Evolutionary conservation across 2,329 filamentous ascomycete species (phyloP).

Genomic region (Diaporthe sp.): DNA sequence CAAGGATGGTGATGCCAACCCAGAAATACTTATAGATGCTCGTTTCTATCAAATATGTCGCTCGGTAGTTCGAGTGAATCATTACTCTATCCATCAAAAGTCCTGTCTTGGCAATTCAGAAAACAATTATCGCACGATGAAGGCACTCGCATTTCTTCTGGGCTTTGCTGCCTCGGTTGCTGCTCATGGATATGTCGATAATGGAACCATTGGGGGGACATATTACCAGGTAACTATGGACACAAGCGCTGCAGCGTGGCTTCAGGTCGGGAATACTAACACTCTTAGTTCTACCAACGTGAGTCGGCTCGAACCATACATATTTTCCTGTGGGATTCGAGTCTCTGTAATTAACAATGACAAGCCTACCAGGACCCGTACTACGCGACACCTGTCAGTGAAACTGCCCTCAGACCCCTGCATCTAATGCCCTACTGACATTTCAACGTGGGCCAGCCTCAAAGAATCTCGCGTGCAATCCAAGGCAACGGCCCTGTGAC

Average conservation of each 20-base stretch:
- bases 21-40: slow-evolving; percentile 9
- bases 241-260: not conserved
- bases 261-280: not conserved
- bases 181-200: slow-evolving; percentile 31
- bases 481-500: slow-evolving; percentile 68
- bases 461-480: slow-evolving; percentile 67
- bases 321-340: not conserved
- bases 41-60: not conserved
- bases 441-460: slow-evolving; percentile 42
- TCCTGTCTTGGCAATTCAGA: not conserved
- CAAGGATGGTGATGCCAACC: not conserved
- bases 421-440: not conserved
- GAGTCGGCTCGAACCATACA: not conserved
- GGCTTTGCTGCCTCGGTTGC: slow-evolving; percentile 8
- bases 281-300: slow-evolving; percentile 29
- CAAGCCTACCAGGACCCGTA: slow-evolving; percentile 25
- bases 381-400: slow-evolving; percentile 2
- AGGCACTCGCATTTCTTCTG: slow-evolving; percentile 2
- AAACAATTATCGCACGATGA: not conserved
- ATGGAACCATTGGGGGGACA: slow-evolving; percentile 26
- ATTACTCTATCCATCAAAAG: not conserved
- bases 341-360: not conserved
- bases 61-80: not conserved
- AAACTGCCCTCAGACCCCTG: not conserved
- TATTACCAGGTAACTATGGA: slow-evolving; percentile 25